Evolutionary conservation across 805 yeast species (phyloP), one percentile per base, ranked within the genome.

Genomic region (Wickerhamiella musiphila): DNA sequence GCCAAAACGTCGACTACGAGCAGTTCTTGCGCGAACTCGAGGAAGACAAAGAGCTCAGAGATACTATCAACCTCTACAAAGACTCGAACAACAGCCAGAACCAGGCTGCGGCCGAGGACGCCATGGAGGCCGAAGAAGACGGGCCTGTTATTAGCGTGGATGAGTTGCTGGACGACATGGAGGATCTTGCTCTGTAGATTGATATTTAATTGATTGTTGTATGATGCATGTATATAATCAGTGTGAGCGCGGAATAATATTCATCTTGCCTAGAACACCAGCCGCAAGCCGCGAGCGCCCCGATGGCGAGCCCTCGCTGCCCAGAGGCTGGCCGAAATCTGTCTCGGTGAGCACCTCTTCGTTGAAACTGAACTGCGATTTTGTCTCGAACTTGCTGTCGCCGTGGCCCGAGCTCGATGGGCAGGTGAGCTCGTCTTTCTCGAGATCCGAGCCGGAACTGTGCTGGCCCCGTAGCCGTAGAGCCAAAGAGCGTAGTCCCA

Each of bases 21-120:
- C 52, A 76, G 44, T 90, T 90, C 79, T 69, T 90, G 60, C 95
- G 82, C 60, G 94, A 90, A 56, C 70, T 90, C 53, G 98, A 90
- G 63, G 96, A 90, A 58, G 98, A 90, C 58, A 73, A 73, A 34
- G 98, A 90, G 53, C 68, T 90, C 53, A 78, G 98, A 63, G 83
- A 77, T 47, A 72, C 82, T 28, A 71, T 90, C 55, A 86, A 90
- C 52, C 50, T 90, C 48, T 90, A 90, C 64, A 90, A 83, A 60
- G 70, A 75, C 15, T 34, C 49, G 22, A 45, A 43, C 5, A n/a
- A n/a, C n/a, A n/a, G n/a, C n/a, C 37, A 20, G 11, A 18, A 19
- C 4, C 26, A 29, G 5, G 24, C 23, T 11, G 36, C 34, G 6
- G 32, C 33, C 23, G 57, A 49, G 8, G 56, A 49, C 17, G 70